phyloP scores from a whole-genome alignment of 495 filamentous ascomycete species.

The Hypoxylon lenormandii region DNA sequence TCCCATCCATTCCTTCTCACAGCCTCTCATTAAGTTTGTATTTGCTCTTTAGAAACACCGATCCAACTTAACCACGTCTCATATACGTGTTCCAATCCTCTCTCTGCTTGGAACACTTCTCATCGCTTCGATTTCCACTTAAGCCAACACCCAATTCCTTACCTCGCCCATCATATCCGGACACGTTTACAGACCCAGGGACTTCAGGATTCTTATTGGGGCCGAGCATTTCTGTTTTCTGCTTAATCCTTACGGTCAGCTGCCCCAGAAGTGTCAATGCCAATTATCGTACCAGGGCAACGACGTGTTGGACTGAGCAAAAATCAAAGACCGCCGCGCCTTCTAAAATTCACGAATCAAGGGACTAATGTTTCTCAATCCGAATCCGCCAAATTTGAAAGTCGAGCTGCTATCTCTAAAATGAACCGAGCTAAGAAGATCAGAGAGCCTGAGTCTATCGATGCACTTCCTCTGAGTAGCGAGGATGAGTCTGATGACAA shows the following conservation, averaged over 20 bases:
- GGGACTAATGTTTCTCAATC: slow-evolving; percentile 2
- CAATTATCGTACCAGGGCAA: slow-evolving; percentile 12
- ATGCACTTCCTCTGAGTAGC: slow-evolving; percentile 45
- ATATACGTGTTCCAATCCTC: not conserved
- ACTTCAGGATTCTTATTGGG: not conserved
- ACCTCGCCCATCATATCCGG: not conserved
- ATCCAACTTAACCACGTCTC: not conserved
- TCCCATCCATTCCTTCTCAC: not conserved
- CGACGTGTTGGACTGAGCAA: slow-evolving; percentile 30
- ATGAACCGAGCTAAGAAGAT: slow-evolving; percentile 7
- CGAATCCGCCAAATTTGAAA: slow-evolving; percentile 12
- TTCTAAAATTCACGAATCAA: slow-evolving; percentile 28
- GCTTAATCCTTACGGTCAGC: not conserved
- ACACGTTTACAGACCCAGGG: not conserved
- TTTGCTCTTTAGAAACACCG: not conserved
- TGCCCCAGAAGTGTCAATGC: slow-evolving; percentile 3
- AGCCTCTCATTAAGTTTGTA: slow-evolving; percentile 7
- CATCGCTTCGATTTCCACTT: not conserved
- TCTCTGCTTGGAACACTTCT: not conserved
- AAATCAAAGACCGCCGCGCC: slow-evolving; percentile 15
- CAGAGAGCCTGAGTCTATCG: slow-evolving; percentile 37
- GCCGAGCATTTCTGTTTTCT: not conserved
- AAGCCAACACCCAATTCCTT: not conserved
- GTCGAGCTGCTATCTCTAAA: slow-evolving; percentile 1
- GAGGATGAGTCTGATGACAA: slow-evolving; percentile 22